These are phyloP conservation scores for Ichthyophonus hoferi DNA, from an alignment of 208 protist species.

Conservation along the genomic window DNA sequence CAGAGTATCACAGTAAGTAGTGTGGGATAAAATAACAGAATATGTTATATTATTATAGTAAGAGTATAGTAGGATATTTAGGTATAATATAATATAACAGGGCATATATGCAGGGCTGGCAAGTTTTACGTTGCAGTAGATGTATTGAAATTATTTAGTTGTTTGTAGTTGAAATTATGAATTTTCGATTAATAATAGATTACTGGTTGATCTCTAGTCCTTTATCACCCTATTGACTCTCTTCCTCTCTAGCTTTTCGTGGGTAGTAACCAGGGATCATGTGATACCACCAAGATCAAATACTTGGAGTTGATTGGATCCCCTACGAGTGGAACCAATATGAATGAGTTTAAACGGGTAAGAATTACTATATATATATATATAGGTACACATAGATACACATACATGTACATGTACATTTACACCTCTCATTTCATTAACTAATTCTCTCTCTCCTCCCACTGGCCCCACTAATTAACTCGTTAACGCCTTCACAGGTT, in stretches of 20 bases:
- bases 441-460: neutral
- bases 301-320: slow-evolving; percentile 46
- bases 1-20: slow-evolving; percentile 39
- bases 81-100: neutral
- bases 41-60: no score
- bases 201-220: neutral
- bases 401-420: neutral
- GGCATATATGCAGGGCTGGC: neutral
- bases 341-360: slow-evolving; percentile 52
- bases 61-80: neutral
- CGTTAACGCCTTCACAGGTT: neutral
- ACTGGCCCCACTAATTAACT: neutral
- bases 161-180: neutral
- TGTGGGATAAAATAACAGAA: no score
- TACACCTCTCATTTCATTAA: neutral
- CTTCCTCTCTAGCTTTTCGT: slow-evolving; percentile 35
- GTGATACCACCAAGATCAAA: slow-evolving; percentile 42
- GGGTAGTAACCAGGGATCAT: slow-evolving; percentile 34
- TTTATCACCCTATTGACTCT: neutral
- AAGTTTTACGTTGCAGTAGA: neutral
- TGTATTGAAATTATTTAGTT: neutral
- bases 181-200: neutral
- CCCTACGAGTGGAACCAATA: slow-evolving; percentile 35
- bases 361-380: no score
- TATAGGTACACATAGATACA: neutral